Conservation (phyloP, 805 yeast species). For the Teunomyces barrocoloradensis region DNA sequence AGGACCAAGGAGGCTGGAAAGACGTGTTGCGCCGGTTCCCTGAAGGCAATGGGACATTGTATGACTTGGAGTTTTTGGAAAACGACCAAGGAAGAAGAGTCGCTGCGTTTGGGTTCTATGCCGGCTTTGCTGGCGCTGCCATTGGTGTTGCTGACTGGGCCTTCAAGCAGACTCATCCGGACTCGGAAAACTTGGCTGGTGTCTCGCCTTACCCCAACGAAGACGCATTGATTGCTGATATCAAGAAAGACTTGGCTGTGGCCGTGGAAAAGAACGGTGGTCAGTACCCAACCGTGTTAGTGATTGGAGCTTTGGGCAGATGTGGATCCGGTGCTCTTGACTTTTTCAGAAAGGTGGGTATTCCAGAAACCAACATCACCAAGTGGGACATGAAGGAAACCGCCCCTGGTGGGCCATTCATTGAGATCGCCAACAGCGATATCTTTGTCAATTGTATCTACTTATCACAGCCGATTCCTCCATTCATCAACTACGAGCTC, state of each 20-base stretch:
- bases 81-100: conserved; percentile 97
- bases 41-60: conserved; percentile 83
- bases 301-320: conserved; percentile 97
- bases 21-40: conserved; percentile 87
- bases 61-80: conserved; percentile 92
- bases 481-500: conserved; percentile 71
- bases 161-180: conserved; percentile 73
- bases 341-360: conserved; percentile 74
- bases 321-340: conserved; percentile 98
- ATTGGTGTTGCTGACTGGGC: conserved; percentile 94
- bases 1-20: conserved; percentile 96
- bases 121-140: conserved; percentile 99
- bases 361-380: conserved; percentile 77
- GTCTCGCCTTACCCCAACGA: conserved; percentile 84
- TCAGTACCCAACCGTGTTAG: conserved; percentile 71
- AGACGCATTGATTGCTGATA: conserved; percentile 66
- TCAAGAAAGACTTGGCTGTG: conserved; percentile 53
- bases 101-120: conserved; percentile 99
- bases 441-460: conserved; percentile 96
- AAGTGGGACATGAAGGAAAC: conserved; percentile 99
- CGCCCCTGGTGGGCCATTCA: conserved; percentile 94
- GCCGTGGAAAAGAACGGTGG: conserved; percentile 62
- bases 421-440: conserved; percentile 84
- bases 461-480: conserved; percentile 88
- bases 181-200: conserved; percentile 69